Evolutionary conservation across 129 eudicot genomes (phyloP).

Genomic region (Flaveria robusta): DNA sequence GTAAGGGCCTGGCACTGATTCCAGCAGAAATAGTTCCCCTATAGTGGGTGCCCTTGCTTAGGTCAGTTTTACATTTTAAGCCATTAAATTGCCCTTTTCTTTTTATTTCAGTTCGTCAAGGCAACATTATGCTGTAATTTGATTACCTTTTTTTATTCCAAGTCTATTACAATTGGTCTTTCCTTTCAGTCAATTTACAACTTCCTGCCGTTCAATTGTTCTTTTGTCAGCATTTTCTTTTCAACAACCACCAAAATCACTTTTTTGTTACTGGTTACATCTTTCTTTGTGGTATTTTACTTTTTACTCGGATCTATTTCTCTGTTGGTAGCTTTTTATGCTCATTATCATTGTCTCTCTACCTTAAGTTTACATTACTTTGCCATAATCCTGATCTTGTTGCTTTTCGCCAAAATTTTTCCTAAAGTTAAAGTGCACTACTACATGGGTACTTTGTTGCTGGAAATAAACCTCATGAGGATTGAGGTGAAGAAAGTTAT

Average conservation of each 20-base stretch:
- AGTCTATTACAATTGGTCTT: constrained; percentile 38
- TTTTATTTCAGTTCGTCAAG: constrained; percentile 48
- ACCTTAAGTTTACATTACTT: constrained; percentile 16
- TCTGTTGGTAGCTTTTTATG: constrained; percentile 24
- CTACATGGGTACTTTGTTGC: background rate
- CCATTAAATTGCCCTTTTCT: constrained; percentile 45
- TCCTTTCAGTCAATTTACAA: constrained; percentile 45
- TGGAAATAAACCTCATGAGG: background rate
- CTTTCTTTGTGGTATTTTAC: constrained; percentile 9
- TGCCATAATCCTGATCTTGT: constrained; percentile 1
- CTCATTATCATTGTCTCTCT: constrained; percentile 8
- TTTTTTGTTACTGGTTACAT: background rate
- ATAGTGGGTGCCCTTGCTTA: constrained; percentile 76
- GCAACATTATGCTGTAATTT: constrained; percentile 42
- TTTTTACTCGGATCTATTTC: constrained; percentile 14
- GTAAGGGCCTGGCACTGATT: constrained; percentile 78
- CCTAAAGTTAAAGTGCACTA: constrained; percentile 1
- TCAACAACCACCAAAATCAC: constrained; percentile 18
- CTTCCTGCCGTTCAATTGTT: constrained; percentile 31
- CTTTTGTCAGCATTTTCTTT: constrained; percentile 26
- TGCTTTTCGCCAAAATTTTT: background rate
- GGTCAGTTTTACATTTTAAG: constrained; percentile 77
- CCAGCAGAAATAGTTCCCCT: constrained; percentile 78
- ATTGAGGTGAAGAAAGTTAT: constrained; percentile 2
- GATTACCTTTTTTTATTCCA: constrained; percentile 21